phyloP scores from a whole-genome alignment of 1,284 basidiomycete genomes.

The Takashimella koratensis region DNA sequence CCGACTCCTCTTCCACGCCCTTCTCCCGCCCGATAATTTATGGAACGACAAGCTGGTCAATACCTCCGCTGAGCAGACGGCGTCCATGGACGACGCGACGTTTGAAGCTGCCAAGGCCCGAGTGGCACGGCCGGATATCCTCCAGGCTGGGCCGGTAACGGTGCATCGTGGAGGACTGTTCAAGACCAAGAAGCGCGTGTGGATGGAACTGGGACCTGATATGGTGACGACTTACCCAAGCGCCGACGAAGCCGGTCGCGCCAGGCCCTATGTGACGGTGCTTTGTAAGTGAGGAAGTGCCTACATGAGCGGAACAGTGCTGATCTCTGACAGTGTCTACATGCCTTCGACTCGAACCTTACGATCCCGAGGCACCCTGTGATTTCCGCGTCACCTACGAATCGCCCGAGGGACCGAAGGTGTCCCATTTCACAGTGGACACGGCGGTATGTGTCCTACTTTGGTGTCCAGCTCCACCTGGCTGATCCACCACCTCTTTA shows the following conservation, averaged over 20 bases:
- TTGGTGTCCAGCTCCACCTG: too few species aligned
- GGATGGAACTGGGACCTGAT: conserved; percentile 61
- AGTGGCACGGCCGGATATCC: conserved; percentile 30
- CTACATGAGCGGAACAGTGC: background rate
- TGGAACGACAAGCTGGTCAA: background rate
- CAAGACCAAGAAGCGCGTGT: conserved; percentile 54
- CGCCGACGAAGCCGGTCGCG: conserved; percentile 57
- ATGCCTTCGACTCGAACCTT: conserved; percentile 51
- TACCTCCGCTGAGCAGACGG: conserved; percentile 1
- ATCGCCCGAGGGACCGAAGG: conserved; percentile 31
- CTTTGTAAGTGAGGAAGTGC: conserved; percentile 51
- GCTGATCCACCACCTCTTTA: background rate
- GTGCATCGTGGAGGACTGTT: conserved; percentile 52
- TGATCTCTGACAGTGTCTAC: conserved; percentile 19
- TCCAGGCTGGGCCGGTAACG: conserved; percentile 58
- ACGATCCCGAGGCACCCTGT: conserved; percentile 53
- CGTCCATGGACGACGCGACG: background rate
- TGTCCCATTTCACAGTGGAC: conserved; percentile 55
- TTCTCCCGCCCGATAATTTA: conserved; percentile 53
- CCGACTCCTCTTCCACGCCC: conserved; percentile 63
- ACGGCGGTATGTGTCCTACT: conserved; percentile 51
- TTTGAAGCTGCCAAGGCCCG: conserved; percentile 8
- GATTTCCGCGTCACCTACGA: conserved; percentile 51
- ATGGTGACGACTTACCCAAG: conserved; percentile 61
- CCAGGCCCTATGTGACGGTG: conserved; percentile 56